Percentiles rank a stretch among this genome's conserved stretches.
phyloP scores from a whole-genome alignment of 2,329 filamentous ascomycete genomes.

The Sporothrix schenckii region DNA sequence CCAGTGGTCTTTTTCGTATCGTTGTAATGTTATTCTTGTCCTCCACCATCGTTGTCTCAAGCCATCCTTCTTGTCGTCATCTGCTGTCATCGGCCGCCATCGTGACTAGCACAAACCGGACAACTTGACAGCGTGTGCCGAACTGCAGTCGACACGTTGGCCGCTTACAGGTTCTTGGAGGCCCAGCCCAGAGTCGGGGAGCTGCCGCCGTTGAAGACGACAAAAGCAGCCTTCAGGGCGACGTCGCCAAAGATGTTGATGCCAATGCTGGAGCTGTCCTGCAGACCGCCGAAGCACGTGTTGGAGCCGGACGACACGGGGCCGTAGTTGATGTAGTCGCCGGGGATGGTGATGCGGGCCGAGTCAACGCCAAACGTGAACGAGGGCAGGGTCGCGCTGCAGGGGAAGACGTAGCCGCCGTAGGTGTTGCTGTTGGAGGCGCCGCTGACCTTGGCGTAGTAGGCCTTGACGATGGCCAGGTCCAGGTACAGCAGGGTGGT shows the following conservation, averaged over 20 bases:
- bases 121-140: not conserved
- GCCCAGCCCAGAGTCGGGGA: constrained; percentile 40
- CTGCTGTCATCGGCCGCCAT: not conserved
- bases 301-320: constrained; percentile 39
- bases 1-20: constrained; percentile 10
- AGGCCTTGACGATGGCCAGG: constrained; percentile 45
- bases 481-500: constrained; percentile 49
- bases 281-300: constrained; percentile 46
- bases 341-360: constrained; percentile 42
- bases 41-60: not conserved
- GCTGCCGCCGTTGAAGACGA: constrained; percentile 44
- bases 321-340: constrained; percentile 45
- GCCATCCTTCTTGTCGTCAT: not conserved
- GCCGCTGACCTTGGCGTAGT: constrained; percentile 46
- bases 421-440: constrained; percentile 43
- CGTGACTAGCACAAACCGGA: not conserved
- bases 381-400: constrained; percentile 43
- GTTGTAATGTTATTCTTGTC: not conserved
- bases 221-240: constrained; percentile 42
- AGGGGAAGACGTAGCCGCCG: constrained; percentile 47
- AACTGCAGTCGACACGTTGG: not conserved
- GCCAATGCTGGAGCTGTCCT: constrained; percentile 39
- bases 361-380: constrained; percentile 45
- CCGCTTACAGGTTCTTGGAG: constrained; percentile 34
- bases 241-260: constrained; percentile 43